Evolutionary conservation across 345 rosid species (phyloP).

Genomic region (Syzygium aromaticum): DNA sequence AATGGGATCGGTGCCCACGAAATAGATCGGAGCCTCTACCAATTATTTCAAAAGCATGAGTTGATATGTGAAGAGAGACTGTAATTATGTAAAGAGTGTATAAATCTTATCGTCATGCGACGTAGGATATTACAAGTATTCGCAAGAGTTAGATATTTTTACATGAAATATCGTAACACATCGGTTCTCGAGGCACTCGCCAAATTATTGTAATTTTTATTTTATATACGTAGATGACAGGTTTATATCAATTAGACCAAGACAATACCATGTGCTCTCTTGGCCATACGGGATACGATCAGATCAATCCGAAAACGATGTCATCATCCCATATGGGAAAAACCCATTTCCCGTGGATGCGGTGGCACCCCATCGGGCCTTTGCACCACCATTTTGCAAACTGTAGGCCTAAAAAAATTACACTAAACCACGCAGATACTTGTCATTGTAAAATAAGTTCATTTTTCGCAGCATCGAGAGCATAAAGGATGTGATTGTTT

Average conservation of each 20-base stretch:
- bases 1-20: not conserved
- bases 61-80: not conserved
- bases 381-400: not conserved
- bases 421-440: not conserved
- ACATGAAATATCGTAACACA: no score
- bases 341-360: not conserved
- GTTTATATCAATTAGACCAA: not conserved
- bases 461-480: not conserved
- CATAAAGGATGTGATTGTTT: no score
- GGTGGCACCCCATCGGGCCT: not conserved
- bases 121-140: no score
- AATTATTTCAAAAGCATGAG: not conserved
- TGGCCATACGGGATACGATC: not conserved
- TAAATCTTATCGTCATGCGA: not conserved
- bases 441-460: not conserved
- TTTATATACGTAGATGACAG: not conserved
- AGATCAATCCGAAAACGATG: not conserved
- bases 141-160: not conserved
- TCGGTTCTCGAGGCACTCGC: not conserved
- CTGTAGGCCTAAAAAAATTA: no score
- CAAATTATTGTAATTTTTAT: not conserved
- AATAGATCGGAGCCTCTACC: rapidly evolving
- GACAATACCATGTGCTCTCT: not conserved
- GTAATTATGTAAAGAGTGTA: rapidly evolving
- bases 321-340: not conserved